Conservation (phyloP, 2,329 filamentous ascomycete genomes). For the Colletotrichum trifolii region DNA sequence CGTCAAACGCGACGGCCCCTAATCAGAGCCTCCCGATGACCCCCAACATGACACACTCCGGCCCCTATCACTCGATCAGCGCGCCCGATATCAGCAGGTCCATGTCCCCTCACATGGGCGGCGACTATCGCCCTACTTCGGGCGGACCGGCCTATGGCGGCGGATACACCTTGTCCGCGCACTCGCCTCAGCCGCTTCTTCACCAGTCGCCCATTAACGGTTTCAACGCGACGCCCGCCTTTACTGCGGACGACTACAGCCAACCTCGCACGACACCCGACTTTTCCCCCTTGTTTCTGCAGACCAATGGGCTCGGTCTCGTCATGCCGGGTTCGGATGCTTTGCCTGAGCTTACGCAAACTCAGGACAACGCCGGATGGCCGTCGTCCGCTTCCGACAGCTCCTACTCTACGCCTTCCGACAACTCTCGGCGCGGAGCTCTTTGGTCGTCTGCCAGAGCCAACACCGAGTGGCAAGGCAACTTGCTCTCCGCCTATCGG, state of each 20-base stretch:
- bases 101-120: conserved; percentile 33
- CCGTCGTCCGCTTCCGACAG: conserved; percentile 60
- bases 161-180: conserved; percentile 28
- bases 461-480: conserved; percentile 47
- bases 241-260: conserved; percentile 30
- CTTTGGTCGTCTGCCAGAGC: conserved; percentile 40
- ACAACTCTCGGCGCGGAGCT: conserved; percentile 44
- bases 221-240: conserved; percentile 21
- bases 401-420: conserved; percentile 59
- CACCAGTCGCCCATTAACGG: conserved; percentile 25
- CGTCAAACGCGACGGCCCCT: conserved; percentile 21
- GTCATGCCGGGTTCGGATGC: conserved; percentile 26
- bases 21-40: conserved; percentile 32
- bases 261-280: conserved; percentile 36
- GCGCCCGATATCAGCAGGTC: conserved; percentile 28
- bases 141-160: conserved; percentile 30
- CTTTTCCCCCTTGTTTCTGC: conserved; percentile 30
- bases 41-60: conserved; percentile 28
- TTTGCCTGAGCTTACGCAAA: conserved; percentile 34
- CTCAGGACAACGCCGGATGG: conserved; percentile 53
- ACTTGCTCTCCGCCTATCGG: conserved; percentile 43
- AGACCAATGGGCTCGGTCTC: conserved; percentile 32
- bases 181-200: conserved; percentile 26
- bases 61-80: conserved; percentile 27
- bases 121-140: conserved; percentile 34